phyloP scores from a whole-genome alignment of 2,329 filamentous ascomycete genomes.

The Lasiodiplodia gonubiensis region DNA sequence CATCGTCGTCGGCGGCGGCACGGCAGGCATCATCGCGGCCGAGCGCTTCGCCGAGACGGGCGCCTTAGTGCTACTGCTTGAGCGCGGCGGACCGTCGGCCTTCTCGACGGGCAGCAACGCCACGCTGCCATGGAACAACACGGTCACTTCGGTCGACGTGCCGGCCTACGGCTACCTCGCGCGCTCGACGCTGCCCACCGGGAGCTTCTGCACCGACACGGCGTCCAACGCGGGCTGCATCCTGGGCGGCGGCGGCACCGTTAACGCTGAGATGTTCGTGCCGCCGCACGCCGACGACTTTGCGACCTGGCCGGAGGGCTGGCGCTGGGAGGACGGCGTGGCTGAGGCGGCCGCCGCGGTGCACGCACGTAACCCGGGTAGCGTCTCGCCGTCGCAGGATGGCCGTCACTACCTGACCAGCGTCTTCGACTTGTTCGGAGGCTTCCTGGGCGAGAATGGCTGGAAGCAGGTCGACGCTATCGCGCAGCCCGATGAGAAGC shows the following conservation, averaged over 20 bases:
- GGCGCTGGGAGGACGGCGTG: conserved; percentile 69
- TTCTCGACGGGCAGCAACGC: conserved; percentile 45
- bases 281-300: conserved; percentile 70
- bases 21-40: conserved; percentile 65
- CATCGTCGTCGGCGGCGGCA: conserved; percentile 67
- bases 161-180: conserved; percentile 75
- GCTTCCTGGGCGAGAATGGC: conserved; percentile 64
- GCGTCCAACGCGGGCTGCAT: conserved; percentile 75
- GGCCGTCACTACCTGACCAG: conserved; percentile 70
- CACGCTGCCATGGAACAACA: conserved; percentile 56
- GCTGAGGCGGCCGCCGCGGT: conserved; percentile 60
- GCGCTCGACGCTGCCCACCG: conserved; percentile 66
- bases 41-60: conserved; percentile 68
- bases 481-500: conserved; percentile 65
- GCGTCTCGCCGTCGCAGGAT: conserved; percentile 68
- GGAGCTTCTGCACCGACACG: conserved; percentile 68
- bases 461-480: conserved; percentile 70
- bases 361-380: conserved; percentile 73
- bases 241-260: conserved; percentile 69
- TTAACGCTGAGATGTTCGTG: conserved; percentile 74
- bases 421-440: conserved; percentile 67
- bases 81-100: conserved; percentile 56
- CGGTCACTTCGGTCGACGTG: conserved; percentile 72
- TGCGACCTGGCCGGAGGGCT: conserved; percentile 73
- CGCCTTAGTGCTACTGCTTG: conserved; percentile 66